Evolutionary conservation across 2,329 filamentous ascomycete species (phyloP), one percentile per base, ranked within the genome.

Genomic region (Botrytis fragariae): DNA sequence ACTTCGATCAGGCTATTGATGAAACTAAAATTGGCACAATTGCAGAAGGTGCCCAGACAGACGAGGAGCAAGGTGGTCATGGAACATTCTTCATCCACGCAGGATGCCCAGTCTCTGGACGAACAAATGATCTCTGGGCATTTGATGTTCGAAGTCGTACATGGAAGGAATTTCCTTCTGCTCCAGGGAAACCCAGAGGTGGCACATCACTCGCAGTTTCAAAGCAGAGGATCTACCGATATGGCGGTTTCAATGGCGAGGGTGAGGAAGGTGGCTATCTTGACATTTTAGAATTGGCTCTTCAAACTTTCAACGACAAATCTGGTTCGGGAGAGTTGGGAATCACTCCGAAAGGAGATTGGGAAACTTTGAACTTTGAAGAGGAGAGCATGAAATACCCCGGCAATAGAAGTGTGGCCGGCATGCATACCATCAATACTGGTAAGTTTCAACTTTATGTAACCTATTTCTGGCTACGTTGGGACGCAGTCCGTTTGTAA

Each of bases 241-340:
- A 94, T 84, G 93, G 93, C 75, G 94, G 94, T 0, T 95, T 91
- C 77, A 92, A 95, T 80, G 93, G 92, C 0, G 84, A 86, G 62
- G 83, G 79, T 0, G 92, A 95, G 78, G 84, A 93, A 65, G 93
- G 93, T 25, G 93, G 92, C 0, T 86, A 87, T 74, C 79, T 97
- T 20, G 93, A 97, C 79, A 87, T 92, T 73, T 80, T 91, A 29
- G 85, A 87, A 72, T 84, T 91, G 16, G 85, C 83, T 29, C 82
- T 90, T n/a, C 87, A 88, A 77, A 84, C 83, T 42, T 88, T 88
- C 77, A 84, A 87, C 75, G 87, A 89, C 78, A 82, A 82, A 74
- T 82, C 82, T 48, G 83, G 83, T 62, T 82, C 81, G 63, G 85
- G 84, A 44, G 88, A 90, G 77, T 82, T 87, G 32, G 83, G 83